Conservation (phyloP, 306 rosid genomes). For the Oxytropis ochrocephala region DNA sequence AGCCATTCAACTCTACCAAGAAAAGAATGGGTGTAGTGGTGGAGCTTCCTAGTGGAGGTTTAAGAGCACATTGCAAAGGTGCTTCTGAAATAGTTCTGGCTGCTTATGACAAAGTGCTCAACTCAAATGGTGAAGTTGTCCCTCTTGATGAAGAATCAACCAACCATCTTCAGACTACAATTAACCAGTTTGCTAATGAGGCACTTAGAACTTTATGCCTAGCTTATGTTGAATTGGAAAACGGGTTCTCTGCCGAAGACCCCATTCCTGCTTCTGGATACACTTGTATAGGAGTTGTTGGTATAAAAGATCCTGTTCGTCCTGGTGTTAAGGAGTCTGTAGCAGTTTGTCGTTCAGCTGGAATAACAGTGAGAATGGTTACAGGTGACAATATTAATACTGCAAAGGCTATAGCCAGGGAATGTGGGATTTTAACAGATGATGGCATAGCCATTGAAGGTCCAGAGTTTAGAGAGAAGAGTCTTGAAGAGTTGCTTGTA, state of each 20-base stretch:
- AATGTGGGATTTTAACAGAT: conserved; percentile 94
- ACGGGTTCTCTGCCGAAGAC: conserved; percentile 49
- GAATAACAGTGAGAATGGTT: conserved; percentile 91
- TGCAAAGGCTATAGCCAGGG: conserved; percentile 96
- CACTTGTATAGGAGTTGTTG: conserved; percentile 84
- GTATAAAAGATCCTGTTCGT: conserved; percentile 97
- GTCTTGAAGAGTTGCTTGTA: conserved; percentile 52
- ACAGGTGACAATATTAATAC: conserved; percentile 93
- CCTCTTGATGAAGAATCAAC: conserved; percentile 67
- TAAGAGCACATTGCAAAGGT: conserved; percentile 87
- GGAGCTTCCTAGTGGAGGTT: conserved; percentile 65
- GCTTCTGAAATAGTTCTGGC: conserved; percentile 92
- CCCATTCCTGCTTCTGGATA: conserved; percentile 77
- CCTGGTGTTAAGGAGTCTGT: conserved; percentile 97
- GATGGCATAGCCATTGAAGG: conserved; percentile 99
- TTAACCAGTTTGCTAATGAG: conserved; percentile 74
- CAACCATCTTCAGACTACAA: conserved; percentile 51
- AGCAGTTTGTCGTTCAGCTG: conserved; percentile 86
- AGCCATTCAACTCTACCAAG: conserved; percentile 91
- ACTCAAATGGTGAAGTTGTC: conserved; percentile 65
- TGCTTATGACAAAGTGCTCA: conserved; percentile 74
- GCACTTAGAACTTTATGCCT: conserved; percentile 94
- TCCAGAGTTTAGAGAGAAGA: conserved; percentile 84
- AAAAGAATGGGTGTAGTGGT: conserved; percentile 83
- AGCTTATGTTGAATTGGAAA: conserved; percentile 73